These are phyloP conservation scores for Flaveria linearis DNA, from an alignment of 129 eudicot species.

Conservation along the genomic window DNA sequence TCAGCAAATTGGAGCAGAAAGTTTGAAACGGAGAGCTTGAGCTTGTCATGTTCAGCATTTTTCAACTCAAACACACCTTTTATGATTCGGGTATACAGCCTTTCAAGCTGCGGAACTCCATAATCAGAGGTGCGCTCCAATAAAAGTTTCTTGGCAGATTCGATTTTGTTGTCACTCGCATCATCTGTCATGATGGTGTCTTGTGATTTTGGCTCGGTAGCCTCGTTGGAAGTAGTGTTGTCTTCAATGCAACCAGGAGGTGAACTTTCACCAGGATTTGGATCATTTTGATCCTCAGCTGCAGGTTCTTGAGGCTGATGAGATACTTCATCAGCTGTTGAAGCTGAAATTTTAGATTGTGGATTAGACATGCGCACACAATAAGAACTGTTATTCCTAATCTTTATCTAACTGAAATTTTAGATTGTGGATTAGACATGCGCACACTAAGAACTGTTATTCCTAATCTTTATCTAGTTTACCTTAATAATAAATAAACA, in stretches of 20 bases:
- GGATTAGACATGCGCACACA: not conserved
- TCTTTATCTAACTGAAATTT: constrained; percentile 1
- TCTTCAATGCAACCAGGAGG: constrained; percentile 37
- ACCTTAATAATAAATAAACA: too few species aligned
- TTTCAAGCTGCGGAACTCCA: constrained; percentile 82
- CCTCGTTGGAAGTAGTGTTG: constrained; percentile 25
- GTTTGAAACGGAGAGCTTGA: constrained; percentile 57
- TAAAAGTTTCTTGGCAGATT: constrained; percentile 53
- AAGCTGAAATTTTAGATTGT: constrained; percentile 22
- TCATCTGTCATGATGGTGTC: constrained; percentile 59
- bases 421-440: constrained; percentile 5
- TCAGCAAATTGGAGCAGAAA: constrained; percentile 61
- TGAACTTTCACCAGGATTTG: constrained; percentile 32
- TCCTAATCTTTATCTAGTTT: too few species aligned
- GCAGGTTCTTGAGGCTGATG: constrained; percentile 48
- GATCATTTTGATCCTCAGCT: constrained; percentile 38
- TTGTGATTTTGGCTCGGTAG: constrained; percentile 28
- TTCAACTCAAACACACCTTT: constrained; percentile 78
- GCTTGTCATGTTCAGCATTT: constrained; percentile 39
- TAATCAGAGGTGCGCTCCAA: constrained; percentile 57
- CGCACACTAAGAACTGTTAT: too few species aligned
- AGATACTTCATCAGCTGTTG: constrained; percentile 50
- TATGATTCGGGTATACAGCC: constrained; percentile 68
- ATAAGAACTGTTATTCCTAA: too few species aligned
- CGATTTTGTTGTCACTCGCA: constrained; percentile 49